Base-by-base conservation (phyloP, 495 filamentous ascomycete genomes). In the Daldinia vernicosa region DNA sequence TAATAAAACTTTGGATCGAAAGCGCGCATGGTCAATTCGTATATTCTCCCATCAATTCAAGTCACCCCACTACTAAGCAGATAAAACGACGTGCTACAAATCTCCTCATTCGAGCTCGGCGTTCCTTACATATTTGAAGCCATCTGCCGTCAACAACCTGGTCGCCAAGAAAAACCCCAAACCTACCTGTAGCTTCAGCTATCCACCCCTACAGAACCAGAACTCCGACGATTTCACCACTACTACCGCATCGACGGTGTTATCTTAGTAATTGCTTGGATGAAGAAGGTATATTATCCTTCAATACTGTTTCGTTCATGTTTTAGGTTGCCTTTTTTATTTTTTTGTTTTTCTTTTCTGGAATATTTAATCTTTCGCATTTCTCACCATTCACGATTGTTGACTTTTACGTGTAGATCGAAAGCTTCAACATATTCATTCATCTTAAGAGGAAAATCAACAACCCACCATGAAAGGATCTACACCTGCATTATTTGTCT, bases 401-500 rank as follows among this genome's bases (percentile, higher is more conserved):
- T 43, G 15, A 51, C 53, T 28, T 33, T 50, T 43, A 24, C n/a
- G 26, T 12, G 8, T 47, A 47, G 43, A 47, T 22, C 19, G 0
- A 24, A 47, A 47, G 9, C 43, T 24, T 47, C 8, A 22, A 22
- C 43, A 47, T 45, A 17, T 17, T 19, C 24, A 40, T 8, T 17
- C n/a, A 40, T 47, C 11, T 47, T 47, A 47, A 47, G 8, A 60
- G 37, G 27, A 24, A 63, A 66, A 45, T 39, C 57, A 62, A 4
- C 15, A 19, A 28, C 9, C 30, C 55, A 65, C 27, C 66, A 75
- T 75, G 72, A 77, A 75, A 61, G 56, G 55, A 30, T 51, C 62
- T 40, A 28, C 64, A 52, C 52, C 67, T 33, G 22, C 28, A 2
- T 60, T 71, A 55, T 69, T 66, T 66, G 7, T 59, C 32, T 65